These are phyloP conservation scores for Abrus precatorius DNA, from an alignment of 306 rosid species.

Conservation along the genomic window DNA sequence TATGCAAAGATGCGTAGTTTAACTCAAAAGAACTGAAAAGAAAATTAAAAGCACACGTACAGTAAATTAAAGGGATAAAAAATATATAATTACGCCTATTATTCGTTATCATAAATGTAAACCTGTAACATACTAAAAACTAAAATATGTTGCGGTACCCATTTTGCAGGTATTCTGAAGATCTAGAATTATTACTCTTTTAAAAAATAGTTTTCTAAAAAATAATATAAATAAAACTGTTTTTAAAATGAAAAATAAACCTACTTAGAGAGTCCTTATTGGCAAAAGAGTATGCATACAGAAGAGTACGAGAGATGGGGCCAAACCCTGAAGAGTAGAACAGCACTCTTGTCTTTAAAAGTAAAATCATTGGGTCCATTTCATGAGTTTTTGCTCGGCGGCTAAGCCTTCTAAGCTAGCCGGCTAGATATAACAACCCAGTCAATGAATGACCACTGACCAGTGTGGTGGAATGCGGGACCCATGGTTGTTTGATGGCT, in stretches of 20 bases:
- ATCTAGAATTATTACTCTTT: neutral
- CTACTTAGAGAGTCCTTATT: neutral
- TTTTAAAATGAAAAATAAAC: too few relatives aligned
- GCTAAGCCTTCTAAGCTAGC: constrained; percentile 36
- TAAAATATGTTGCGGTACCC: constrained; percentile 2
- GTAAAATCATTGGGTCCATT: neutral
- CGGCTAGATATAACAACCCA: constrained; percentile 14
- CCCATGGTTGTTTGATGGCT: constrained; percentile 54
- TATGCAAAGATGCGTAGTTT: too few relatives aligned
- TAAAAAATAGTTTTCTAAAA: too few relatives aligned
- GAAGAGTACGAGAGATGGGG: neutral
- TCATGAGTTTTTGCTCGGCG: constrained; percentile 8
- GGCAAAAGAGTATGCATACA: neutral
- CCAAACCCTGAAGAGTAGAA: neutral
- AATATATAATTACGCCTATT: neutral
- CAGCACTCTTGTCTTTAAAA: neutral
- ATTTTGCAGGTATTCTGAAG: neutral
- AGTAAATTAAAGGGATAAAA: too few relatives aligned
- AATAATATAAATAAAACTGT: too few relatives aligned
- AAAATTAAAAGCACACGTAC: too few relatives aligned
- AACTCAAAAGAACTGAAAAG: too few relatives aligned
- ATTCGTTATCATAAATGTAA: neutral
- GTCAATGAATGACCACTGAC: neutral
- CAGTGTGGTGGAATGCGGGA: constrained; percentile 61
- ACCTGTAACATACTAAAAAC: neutral